Evolutionary conservation across 345 rosid species (phyloP).

Genomic region (Mallotus nudiflorus): DNA sequence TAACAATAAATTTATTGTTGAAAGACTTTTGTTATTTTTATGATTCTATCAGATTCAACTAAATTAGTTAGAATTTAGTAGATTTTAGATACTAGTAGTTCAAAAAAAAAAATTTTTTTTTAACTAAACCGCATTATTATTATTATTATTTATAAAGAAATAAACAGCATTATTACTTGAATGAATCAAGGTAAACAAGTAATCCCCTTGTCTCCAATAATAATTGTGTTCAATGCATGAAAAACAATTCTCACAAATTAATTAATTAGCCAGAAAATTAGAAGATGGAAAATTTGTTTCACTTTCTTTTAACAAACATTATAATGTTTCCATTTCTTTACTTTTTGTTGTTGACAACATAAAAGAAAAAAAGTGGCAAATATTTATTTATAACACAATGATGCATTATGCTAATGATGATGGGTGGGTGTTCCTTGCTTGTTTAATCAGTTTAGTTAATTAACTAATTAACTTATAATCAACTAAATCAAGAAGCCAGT

Average conservation of each 20-base stretch:
- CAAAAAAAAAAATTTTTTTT: no score
- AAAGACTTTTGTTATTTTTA: no score
- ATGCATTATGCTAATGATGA: neutral
- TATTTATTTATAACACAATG: neutral
- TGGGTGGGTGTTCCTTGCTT: no score
- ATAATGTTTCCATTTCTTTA: neutral
- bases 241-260: neutral
- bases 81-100: no score
- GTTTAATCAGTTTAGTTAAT: no score
- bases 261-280: neutral
- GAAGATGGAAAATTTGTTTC: neutral
- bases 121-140: no score
- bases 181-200: neutral
- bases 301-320: neutral
- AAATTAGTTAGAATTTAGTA: no score
- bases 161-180: neutral
- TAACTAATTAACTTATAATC: neutral
- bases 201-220: neutral
- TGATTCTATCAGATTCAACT: no score
- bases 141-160: no score
- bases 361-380: neutral
- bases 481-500: neutral
- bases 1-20: no score
- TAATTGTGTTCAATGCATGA: neutral
- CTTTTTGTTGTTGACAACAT: neutral